Percentiles rank a stretch among this genome's conserved stretches.
Conservation (phyloP, 2,329 filamentous ascomycete genomes). For the Lithohypha guttulata region DNA sequence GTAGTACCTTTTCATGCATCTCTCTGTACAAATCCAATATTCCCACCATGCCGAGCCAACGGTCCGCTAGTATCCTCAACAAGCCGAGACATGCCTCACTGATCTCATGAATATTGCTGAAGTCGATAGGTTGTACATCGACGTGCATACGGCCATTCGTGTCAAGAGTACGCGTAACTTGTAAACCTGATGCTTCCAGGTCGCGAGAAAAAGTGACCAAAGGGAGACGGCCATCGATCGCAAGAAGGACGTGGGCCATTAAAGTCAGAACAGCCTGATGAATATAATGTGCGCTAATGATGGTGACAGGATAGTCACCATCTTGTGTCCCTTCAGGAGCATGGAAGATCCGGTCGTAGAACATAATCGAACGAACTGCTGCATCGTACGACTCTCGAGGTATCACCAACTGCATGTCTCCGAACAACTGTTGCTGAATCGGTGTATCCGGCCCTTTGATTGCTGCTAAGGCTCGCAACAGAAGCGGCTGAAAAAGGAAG, state of each 20-base stretch:
- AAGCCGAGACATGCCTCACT: conserved; percentile 21
- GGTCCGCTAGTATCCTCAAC: conserved; percentile 20
- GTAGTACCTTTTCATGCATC: conserved; percentile 21
- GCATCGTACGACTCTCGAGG: conserved; percentile 25
- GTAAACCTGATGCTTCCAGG: background rate
- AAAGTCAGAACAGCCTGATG: conserved; percentile 25
- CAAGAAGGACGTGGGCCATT: conserved; percentile 24
- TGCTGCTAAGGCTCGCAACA: conserved; percentile 20
- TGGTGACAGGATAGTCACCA: conserved; percentile 26
- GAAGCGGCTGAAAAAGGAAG: conserved; percentile 27
- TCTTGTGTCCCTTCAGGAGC: conserved; percentile 23
- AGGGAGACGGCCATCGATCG: conserved; percentile 22
- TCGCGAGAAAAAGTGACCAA: conserved; percentile 21
- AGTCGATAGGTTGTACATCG: conserved; percentile 20
- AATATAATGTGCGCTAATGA: conserved; percentile 26
- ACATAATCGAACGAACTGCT: conserved; percentile 23
- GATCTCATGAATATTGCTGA: conserved; percentile 21
- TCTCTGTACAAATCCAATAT: conserved; percentile 22
- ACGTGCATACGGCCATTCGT: background rate
- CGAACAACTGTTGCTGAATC: background rate
- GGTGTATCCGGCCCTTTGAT: conserved; percentile 16
- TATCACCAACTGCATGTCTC: conserved; percentile 13
- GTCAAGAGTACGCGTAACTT: background rate
- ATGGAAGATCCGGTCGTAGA: conserved; percentile 25
- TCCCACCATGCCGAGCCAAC: conserved; percentile 22